phyloP scores from a whole-genome alignment of 441 rosid species.

The Syzygium malaccense region DNA sequence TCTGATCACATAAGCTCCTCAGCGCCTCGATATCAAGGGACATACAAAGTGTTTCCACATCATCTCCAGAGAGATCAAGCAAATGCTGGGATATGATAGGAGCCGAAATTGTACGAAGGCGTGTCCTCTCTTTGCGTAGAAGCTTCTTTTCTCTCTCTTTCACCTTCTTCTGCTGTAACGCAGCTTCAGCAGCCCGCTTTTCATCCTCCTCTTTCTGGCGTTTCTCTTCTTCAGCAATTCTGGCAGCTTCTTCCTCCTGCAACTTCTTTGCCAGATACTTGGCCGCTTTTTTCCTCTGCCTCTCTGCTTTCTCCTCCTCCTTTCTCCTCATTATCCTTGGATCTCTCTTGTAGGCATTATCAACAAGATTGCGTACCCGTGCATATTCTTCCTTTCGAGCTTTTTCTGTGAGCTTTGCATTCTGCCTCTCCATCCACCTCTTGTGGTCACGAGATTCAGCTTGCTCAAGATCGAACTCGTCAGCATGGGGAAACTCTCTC shows the following conservation, averaged over 20 bases:
- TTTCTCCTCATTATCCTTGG: conserved; percentile 80
- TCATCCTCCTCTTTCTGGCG: conserved; percentile 74
- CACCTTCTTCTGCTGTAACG: conserved; percentile 64
- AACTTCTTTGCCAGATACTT: conserved; percentile 70
- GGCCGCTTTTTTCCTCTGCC: conserved; percentile 79
- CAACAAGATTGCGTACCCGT: conserved; percentile 75
- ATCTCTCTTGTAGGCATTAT: conserved; percentile 85
- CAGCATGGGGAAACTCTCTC: conserved; percentile 98
- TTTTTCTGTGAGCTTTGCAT: conserved; percentile 75
- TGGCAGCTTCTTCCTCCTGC: conserved; percentile 86
- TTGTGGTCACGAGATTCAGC: conserved; percentile 95
- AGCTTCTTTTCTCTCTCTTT: conserved; percentile 96
- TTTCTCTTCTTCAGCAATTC: conserved; percentile 82
- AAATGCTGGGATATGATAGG: conserved; percentile 43
- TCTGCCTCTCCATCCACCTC: conserved; percentile 99
- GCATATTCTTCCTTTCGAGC: conserved; percentile 95
- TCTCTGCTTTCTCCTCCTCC: conserved; percentile 86
- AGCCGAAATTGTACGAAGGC: conserved; percentile 76
- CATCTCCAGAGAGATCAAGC: conserved; percentile 54
- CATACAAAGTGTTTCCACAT: conserved; percentile 78
- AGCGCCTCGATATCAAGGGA: conserved; percentile 55
- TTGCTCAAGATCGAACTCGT: conserved; percentile 93
- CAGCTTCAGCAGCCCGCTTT: conserved; percentile 78
- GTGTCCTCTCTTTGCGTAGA: conserved; percentile 77
- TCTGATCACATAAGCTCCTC: conserved; percentile 58